Percentiles rank a stretch among this genome's conserved stretches.
phyloP scores from a whole-genome alignment of 805 yeast genomes.

The Candida ficus region DNA sequence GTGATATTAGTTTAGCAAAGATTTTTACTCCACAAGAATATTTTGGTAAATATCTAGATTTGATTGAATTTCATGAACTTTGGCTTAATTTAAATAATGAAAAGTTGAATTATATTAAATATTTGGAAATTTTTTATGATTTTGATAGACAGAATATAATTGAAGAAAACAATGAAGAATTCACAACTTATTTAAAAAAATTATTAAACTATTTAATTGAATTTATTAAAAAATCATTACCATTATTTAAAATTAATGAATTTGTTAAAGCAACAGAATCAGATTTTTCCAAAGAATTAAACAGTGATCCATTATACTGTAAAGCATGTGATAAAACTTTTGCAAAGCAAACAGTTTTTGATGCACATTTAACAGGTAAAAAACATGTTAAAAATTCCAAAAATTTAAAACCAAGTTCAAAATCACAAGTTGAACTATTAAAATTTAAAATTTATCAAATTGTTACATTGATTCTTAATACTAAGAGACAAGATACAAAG shows the following conservation, averaged over 20 bases:
- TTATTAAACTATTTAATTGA: conserved; percentile 45
- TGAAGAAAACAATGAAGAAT: conserved; percentile 15
- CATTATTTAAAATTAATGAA: conserved; percentile 38
- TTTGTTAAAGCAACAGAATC: conserved; percentile 17
- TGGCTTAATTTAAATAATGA: conserved; percentile 44
- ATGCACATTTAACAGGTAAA: conserved; percentile 68
- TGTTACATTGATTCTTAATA: conserved; percentile 28
- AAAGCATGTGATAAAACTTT: conserved; percentile 58
- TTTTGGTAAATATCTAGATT: conserved; percentile 61
- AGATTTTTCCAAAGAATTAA: conserved; percentile 13
- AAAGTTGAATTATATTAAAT: conserved; percentile 43
- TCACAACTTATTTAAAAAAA: conserved; percentile 34
- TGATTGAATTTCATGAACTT: conserved; percentile 42
- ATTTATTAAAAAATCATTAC: conserved; percentile 44
- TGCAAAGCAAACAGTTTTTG: conserved; percentile 57
- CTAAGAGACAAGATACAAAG: conserved; percentile 42
- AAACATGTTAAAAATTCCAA: conserved; percentile 56
- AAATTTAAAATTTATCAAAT: conserved; percentile 19
- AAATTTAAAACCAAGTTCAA: conserved; percentile 12
- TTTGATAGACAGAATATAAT: conserved; percentile 28
- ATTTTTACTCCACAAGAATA: conserved; percentile 57
- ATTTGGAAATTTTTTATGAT: conserved; percentile 40
- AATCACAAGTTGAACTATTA: conserved; percentile 33
- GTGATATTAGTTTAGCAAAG: conserved; percentile 41
- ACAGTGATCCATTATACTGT: conserved; percentile 44